Evolutionary conservation across 768 basidiomycete species (phyloP), one percentile per base, ranked within the genome.

Genomic region (Rhodosporidiobolus sp.): DNA sequence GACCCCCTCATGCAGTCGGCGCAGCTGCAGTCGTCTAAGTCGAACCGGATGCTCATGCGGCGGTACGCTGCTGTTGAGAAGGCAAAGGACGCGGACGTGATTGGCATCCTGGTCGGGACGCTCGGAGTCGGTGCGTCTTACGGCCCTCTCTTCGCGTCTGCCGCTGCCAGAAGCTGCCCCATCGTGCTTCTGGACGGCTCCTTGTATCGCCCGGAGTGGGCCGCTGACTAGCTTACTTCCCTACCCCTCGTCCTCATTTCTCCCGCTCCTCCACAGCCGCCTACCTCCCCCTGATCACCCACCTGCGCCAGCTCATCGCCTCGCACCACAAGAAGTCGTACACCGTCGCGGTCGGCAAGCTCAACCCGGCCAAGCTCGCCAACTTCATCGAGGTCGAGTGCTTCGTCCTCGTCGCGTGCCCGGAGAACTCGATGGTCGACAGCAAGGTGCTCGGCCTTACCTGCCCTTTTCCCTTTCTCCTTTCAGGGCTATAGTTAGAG

Each of bases 371-470:
- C 12, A 98, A 98, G 78, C 85, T 98, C 30, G 95, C 89, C 16
- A 99, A 98, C 81, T 98, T 97, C 80, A 86, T 90, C 78, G 94
- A 97, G 80, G 89, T 99, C 60, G 95, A 97, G 79, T 95, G 94
- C 78, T 98, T 93, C 78, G 89, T 97, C 26, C 85, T 96, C 69
- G 91, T 96, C 7, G 94, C 94, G 4, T 99, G 96, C 81, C 90
- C 89, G 0, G 94, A 99, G 80, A 95, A 95, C 76, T 91, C 89
- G 63, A 79, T 97, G 34, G 81, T 84, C 24, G 90, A 91, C 30
- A 85, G 87, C 8, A 90, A 89, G 82, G 89, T 86, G 53, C 11
- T n/a, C n/a, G n/a, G 80, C 4, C 9, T 20, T 77, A 12, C 60
- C 38, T 46, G 2, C 6, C 35, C 53, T 34, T 30, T 46, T 16